Percentiles rank a stretch among this genome's conserved stretches.
Evolutionary conservation across 192 early-diverging fungal species (phyloP).

Genomic region (Gamsiella multidivaricata): DNA sequence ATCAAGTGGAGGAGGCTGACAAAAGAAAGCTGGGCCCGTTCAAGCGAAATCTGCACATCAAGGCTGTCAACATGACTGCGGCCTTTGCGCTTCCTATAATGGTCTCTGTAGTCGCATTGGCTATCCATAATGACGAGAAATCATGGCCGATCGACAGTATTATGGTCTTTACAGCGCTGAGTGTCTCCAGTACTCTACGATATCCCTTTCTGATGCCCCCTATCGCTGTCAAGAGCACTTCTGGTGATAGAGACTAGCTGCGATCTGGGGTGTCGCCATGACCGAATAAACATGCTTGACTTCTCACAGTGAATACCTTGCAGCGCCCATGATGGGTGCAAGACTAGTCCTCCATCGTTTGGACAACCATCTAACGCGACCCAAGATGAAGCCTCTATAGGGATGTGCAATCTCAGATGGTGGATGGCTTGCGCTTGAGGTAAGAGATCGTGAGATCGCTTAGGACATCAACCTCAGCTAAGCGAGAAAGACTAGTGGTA

Average conservation of each 20-base stretch:
- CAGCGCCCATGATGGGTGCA: constrained; percentile 20
- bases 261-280: too few relatives aligned
- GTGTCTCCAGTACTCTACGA: constrained; percentile 60
- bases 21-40: constrained; percentile 19
- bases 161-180: constrained; percentile 60
- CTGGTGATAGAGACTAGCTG: background rate
- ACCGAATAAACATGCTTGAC: too few relatives aligned
- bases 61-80: constrained; percentile 72
- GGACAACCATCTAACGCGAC: constrained; percentile 22
- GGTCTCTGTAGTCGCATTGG: constrained; percentile 48
- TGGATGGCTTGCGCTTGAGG: too few relatives aligned
- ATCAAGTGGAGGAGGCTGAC: constrained; percentile 61
- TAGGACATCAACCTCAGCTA: too few relatives aligned
- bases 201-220: constrained; percentile 60
- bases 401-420: too few relatives aligned
- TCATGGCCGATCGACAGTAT: constrained; percentile 31
- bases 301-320: too few relatives aligned
- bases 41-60: constrained; percentile 60
- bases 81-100: constrained; percentile 62
- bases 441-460: too few relatives aligned
- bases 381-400: constrained; percentile 68
- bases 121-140: constrained; percentile 48
- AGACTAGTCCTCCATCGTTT: constrained; percentile 25
- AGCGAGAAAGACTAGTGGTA: too few relatives aligned
- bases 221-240: constrained; percentile 50